Evolutionary conservation across 805 yeast species (phyloP).

Genomic region (Grigorovia transvaalensis): DNA sequence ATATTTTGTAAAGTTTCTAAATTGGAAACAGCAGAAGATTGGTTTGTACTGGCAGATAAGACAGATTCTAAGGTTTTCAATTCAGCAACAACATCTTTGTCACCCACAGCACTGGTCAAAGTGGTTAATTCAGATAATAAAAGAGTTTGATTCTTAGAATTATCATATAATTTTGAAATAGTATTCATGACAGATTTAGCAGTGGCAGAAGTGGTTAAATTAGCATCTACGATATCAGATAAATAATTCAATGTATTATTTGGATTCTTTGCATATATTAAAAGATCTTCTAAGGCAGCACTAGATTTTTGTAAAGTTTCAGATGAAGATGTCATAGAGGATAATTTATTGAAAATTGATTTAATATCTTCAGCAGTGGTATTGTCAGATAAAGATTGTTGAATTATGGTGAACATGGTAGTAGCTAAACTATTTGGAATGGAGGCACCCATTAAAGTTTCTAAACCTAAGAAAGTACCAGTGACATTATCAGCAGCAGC

Average conservation of each 20-base stretch:
- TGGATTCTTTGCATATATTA: slow-evolving; percentile 11
- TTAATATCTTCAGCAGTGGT: slow-evolving; percentile 6
- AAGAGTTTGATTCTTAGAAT: slow-evolving; percentile 13
- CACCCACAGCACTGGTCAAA: slow-evolving; percentile 14
- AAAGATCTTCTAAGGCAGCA: slow-evolving; percentile 12
- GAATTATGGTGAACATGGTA: slow-evolving; percentile 11
- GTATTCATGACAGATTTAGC: slow-evolving; percentile 17
- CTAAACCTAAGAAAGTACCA: slow-evolving; percentile 15
- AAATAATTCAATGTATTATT: slow-evolving; percentile 13
- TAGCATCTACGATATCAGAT: slow-evolving; percentile 10
- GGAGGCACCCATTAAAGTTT: slow-evolving; percentile 14
- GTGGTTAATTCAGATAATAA: slow-evolving; percentile 10
- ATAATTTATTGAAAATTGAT: slow-evolving; percentile 8
- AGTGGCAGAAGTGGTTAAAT: slow-evolving; percentile 14
- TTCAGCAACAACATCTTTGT: slow-evolving; percentile 6
- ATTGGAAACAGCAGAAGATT: slow-evolving; percentile 12
- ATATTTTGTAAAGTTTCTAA: slow-evolving; percentile 12
- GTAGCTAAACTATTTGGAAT: slow-evolving; percentile 12
- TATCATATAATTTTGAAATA: slow-evolving; percentile 10
- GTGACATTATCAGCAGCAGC: slow-evolving; percentile 14
- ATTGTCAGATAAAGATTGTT: slow-evolving; percentile 2
- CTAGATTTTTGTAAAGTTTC: slow-evolving; percentile 7
- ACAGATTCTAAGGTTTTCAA: slow-evolving; percentile 16
- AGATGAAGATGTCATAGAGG: slow-evolving; percentile 9
- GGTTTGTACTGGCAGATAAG: slow-evolving; percentile 15